phyloP scores from a whole-genome alignment of 2,329 filamentous ascomycete species.

The Penicillium italicum region DNA sequence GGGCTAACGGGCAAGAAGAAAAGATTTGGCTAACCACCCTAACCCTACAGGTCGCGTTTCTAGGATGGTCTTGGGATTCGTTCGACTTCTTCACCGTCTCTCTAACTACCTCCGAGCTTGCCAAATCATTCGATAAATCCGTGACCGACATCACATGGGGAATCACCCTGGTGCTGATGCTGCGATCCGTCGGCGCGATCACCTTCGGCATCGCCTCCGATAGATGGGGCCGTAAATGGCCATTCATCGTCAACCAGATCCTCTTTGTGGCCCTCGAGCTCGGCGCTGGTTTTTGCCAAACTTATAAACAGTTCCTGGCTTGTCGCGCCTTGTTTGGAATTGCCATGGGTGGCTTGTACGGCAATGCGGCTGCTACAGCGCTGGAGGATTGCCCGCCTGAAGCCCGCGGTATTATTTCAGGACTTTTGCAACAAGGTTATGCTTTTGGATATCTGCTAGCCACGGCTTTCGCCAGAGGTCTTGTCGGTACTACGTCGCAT shows the following conservation, averaged over 20 bases:
- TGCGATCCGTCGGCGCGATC: slow-evolving; percentile 57
- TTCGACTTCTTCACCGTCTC: slow-evolving; percentile 64
- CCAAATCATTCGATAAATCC: slow-evolving; percentile 51
- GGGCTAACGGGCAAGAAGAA: neutral
- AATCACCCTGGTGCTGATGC: slow-evolving; percentile 57
- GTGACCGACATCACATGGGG: slow-evolving; percentile 61
- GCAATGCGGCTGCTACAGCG: slow-evolving; percentile 60
- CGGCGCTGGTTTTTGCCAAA: slow-evolving; percentile 57
- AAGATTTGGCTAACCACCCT: neutral
- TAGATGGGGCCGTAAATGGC: slow-evolving; percentile 57
- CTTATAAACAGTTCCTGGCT: slow-evolving; percentile 57
- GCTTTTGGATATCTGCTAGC: slow-evolving; percentile 63
- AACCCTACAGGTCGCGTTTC: slow-evolving; percentile 35
- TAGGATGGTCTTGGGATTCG: slow-evolving; percentile 55
- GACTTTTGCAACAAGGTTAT: slow-evolving; percentile 62
- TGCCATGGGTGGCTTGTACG: slow-evolving; percentile 62
- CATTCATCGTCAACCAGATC: slow-evolving; percentile 58
- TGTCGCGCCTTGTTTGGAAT: slow-evolving; percentile 60
- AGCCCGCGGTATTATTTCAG: slow-evolving; percentile 58
- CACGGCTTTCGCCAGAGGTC: slow-evolving; percentile 50
- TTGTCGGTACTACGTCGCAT: slow-evolving; percentile 67
- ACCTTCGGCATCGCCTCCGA: slow-evolving; percentile 54
- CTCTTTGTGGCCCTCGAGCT: slow-evolving; percentile 61
- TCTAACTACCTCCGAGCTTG: slow-evolving; percentile 53
- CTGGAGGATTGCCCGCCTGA: slow-evolving; percentile 59